Evolutionary conservation across 345 rosid genomes (phyloP).

Genomic region (Adansonia digitata): DNA sequence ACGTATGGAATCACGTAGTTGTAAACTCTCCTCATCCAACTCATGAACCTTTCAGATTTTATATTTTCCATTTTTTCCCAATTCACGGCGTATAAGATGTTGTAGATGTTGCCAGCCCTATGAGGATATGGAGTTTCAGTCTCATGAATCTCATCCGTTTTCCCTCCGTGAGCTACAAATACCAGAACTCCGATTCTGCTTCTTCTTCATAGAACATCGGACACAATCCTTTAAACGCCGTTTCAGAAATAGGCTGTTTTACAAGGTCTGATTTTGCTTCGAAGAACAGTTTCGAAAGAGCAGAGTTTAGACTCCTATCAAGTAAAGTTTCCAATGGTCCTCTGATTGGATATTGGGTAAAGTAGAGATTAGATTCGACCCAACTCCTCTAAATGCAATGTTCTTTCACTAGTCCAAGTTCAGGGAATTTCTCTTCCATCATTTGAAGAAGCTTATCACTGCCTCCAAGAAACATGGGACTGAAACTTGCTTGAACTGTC

Average conservation of each 20-base stretch:
- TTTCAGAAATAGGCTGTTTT: background rate
- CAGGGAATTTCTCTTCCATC: background rate
- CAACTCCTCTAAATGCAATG: background rate
- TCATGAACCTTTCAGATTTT: too few relatives aligned
- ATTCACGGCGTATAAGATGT: too few relatives aligned
- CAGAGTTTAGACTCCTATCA: background rate
- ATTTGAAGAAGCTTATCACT: background rate
- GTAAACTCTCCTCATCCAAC: too few relatives aligned
- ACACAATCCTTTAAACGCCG: background rate
- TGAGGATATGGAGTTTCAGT: too few relatives aligned
- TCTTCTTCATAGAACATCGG: background rate
- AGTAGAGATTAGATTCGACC: background rate
- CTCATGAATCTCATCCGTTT: too few relatives aligned
- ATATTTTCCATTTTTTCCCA: too few relatives aligned
- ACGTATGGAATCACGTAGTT: too few relatives aligned
- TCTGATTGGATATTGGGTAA: background rate
- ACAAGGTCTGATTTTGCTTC: background rate
- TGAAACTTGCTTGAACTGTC: background rate
- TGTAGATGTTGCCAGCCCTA: too few relatives aligned
- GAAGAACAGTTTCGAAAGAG: background rate
- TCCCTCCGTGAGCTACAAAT: too few relatives aligned
- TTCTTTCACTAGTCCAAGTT: background rate
- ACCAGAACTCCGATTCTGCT: background rate
- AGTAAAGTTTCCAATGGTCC: background rate
- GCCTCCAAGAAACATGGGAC: background rate